These are phyloP conservation scores for Bacidia gigantensis DNA, from an alignment of 495 filamentous ascomycete genomes.

Conservation along the genomic window DNA sequence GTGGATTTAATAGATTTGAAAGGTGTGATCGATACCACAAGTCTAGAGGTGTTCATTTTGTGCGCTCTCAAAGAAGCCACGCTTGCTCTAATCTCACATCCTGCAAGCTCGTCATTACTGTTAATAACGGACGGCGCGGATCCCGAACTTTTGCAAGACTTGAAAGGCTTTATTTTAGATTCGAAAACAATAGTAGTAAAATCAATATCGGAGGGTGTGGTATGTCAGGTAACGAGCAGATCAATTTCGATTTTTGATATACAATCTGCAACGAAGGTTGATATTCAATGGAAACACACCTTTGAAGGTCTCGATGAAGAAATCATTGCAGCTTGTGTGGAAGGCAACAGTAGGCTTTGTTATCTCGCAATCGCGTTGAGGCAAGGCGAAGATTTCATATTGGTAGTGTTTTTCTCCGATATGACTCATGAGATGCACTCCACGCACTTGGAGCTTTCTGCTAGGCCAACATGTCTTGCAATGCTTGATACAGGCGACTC, in stretches of 20 bases:
- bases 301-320: not conserved
- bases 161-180: conserved; percentile 31
- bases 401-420: not conserved
- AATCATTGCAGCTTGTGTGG: conserved; percentile 1
- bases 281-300: not conserved
- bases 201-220: conserved; percentile 22
- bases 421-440: not conserved
- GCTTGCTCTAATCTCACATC: conserved; percentile 6
- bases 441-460: not conserved
- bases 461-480: not conserved
- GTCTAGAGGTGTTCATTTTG: not conserved
- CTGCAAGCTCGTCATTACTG: not conserved
- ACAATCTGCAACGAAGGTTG: not conserved
- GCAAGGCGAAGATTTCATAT: not conserved
- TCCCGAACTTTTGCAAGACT: not conserved
- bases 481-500: not conserved
- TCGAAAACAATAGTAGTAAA: conserved; percentile 44
- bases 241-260: conserved; percentile 10
- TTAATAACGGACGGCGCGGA: not conserved
- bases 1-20: conserved; percentile 27
- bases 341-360: not conserved
- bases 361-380: not conserved
- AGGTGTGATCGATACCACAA: conserved; percentile 22
- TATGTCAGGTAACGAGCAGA: conserved; percentile 44
- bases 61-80: conserved; percentile 11